Percentiles rank a stretch among this genome's conserved stretches.
Conservation (phyloP, 2,329 filamentous ascomycete genomes). For the Dactylella cylindrospora region DNA sequence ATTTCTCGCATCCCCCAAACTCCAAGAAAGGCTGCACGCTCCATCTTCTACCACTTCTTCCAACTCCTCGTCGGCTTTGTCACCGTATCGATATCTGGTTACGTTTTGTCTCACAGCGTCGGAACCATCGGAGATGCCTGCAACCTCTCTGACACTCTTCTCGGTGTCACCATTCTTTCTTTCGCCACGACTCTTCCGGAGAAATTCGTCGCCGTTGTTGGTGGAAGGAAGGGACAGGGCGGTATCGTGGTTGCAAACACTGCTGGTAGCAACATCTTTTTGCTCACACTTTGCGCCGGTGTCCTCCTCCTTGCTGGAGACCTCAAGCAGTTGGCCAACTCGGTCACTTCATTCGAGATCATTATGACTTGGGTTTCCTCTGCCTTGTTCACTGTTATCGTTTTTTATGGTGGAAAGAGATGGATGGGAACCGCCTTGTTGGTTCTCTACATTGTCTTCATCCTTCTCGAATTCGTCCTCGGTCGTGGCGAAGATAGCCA, state of each 20-base stretch:
- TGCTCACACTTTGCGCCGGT: constrained; percentile 58
- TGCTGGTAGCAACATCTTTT: constrained; percentile 60
- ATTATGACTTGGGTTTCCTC: constrained; percentile 50
- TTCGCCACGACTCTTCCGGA: constrained; percentile 61
- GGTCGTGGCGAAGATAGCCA: constrained; percentile 29
- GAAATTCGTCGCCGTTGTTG: constrained; percentile 58
- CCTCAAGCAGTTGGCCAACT: constrained; percentile 46
- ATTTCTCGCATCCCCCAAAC: constrained; percentile 38
- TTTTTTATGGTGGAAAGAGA: constrained; percentile 50
- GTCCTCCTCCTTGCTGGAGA: constrained; percentile 51
- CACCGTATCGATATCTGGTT: constrained; percentile 56
- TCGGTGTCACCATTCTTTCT: constrained; percentile 57
- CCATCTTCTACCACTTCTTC: constrained; percentile 52
- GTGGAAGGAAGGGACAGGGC: constrained; percentile 55
- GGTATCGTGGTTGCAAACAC: constrained; percentile 60
- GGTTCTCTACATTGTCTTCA: constrained; percentile 50
- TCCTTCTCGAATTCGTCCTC: constrained; percentile 40
- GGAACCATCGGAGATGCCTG: constrained; percentile 53
- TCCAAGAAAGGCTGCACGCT: constrained; percentile 46
- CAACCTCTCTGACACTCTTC: constrained; percentile 55
- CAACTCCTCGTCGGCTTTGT: constrained; percentile 56
- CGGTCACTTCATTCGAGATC: constrained; percentile 50
- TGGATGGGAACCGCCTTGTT: constrained; percentile 51
- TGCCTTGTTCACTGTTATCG: constrained; percentile 49
- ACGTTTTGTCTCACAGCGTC: constrained; percentile 57